These are phyloP conservation scores for Linderina pennispora DNA, from an alignment of 192 early-diverging fungal genomes.

Conservation along the genomic window DNA sequence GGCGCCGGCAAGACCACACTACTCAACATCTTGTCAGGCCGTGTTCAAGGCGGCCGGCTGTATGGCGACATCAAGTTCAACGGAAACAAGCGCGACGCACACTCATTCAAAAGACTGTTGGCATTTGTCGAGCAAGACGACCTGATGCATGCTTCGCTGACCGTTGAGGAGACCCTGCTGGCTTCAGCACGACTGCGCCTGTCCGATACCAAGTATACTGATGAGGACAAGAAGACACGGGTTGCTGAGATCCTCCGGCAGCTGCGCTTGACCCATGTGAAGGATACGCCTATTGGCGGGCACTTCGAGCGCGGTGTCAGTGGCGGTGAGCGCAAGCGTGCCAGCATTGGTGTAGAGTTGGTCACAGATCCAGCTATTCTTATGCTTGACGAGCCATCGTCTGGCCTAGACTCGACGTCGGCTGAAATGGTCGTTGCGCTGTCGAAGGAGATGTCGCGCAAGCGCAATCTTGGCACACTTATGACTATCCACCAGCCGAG, in stretches of 20 bases:
- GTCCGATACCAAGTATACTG: conserved; percentile 29
- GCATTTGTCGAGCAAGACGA: conserved; percentile 24
- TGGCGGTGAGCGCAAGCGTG: conserved; percentile 24
- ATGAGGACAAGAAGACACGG: conserved; percentile 27
- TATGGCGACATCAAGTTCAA: conserved; percentile 38
- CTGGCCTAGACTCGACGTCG: conserved; percentile 53
- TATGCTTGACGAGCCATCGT: conserved; percentile 43
- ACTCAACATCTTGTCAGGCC: conserved; percentile 61
- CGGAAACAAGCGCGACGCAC: conserved; percentile 7
- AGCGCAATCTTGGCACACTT: conserved; percentile 52
- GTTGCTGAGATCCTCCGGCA: conserved; percentile 53
- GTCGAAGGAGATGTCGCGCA: conserved; percentile 41
- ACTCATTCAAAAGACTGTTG: conserved; percentile 3
- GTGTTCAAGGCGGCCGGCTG: conserved; percentile 38
- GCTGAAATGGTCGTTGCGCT: conserved; percentile 46
- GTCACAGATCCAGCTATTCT: conserved; percentile 34
- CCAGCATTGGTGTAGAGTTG: conserved; percentile 9
- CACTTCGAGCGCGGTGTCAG: conserved; percentile 15
- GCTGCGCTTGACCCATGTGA: conserved; percentile 50
- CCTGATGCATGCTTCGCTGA: conserved; percentile 38
- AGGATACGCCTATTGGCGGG: conserved; percentile 33
- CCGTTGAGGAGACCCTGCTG: conserved; percentile 59
- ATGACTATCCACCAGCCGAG: conserved; percentile 78
- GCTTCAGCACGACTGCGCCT: conserved; percentile 61
- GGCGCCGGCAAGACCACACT: conserved; percentile 78